Evolutionary conservation across 2,329 filamentous ascomycete genomes (phyloP), one percentile per base, ranked within the genome.

Genomic region (Cladosporium sp.): DNA sequence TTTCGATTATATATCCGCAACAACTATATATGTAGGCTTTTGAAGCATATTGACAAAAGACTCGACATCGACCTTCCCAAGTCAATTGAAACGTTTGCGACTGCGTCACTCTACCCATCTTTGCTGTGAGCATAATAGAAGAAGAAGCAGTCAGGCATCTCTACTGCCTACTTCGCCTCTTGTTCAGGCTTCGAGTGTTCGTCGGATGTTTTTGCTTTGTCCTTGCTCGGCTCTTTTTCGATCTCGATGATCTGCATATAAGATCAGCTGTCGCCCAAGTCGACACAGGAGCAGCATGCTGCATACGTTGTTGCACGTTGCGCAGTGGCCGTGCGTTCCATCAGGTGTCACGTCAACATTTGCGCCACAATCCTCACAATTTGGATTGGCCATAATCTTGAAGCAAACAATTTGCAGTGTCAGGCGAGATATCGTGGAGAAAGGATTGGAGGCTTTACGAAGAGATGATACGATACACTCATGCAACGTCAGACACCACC

Each of bases 241-340:
- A 60, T 28, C 33, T 60, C 40, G 23, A 60, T 60, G 18, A 60
- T 60, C 57, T 60, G 18, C 26, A n/a, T 10, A 40, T 31, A 11
- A 40, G 31, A 57, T 57, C 33, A 57, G 55, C 55, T 23, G 21
- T 57, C 31, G 31, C 31, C 12, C 55, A 28, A 57, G 31, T 57
- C 31, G 14, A 35, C 55, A 57, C 31, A 23, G 31, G 55, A 57
- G 29, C 33, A 57, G 57, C 57, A 3, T 55, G 52, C 26, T 49
- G 37, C 57, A 49, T 60, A 60, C 57, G 57, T 60, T 60, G 57
- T 60, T 60, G 57, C 57, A 60, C 28, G 57, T 60, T 40, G 57
- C 57, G 57, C 57, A 60, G 40, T 60, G 57, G 28, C 57, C 57
- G 57, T 60, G 57, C 44, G 57, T 60, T 21, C 57, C 57, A 28